Percentiles rank a stretch among this genome's conserved stretches.
Evolutionary conservation across 257 asterid genomes (phyloP).

Genomic region (Petrea volubilis): DNA sequence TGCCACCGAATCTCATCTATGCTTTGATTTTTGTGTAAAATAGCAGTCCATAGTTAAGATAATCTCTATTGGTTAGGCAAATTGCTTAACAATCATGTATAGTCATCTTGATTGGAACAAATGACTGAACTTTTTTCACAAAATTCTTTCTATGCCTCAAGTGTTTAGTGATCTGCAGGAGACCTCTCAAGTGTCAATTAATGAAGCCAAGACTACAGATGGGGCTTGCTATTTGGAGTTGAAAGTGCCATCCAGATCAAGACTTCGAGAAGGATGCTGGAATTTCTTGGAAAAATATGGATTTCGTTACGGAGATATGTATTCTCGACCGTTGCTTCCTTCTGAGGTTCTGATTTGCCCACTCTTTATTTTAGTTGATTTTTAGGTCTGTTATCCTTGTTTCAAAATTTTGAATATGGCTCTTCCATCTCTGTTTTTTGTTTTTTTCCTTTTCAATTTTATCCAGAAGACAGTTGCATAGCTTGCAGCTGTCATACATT

Average conservation of each 20-base stretch:
- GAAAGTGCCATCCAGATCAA: slow-evolving; percentile 64
- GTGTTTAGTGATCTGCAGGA: slow-evolving; percentile 55
- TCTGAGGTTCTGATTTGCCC: slow-evolving; percentile 62
- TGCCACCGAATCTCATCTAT: neutral
- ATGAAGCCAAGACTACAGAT: slow-evolving; percentile 63
- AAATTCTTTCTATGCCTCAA: slow-evolving; percentile 17
- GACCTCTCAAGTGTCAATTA: slow-evolving; percentile 57
- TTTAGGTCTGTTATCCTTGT: slow-evolving; percentile 7
- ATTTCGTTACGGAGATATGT: slow-evolving; percentile 59
- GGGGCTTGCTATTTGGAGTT: slow-evolving; percentile 79
- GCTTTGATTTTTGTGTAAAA: neutral
- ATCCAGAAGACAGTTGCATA: neutral
- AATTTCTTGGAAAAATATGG: slow-evolving; percentile 79
- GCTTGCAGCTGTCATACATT: neutral
- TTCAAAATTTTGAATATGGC: neutral
- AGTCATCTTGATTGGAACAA: slow-evolving; percentile 6
- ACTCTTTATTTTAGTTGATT: slow-evolving; percentile 6
- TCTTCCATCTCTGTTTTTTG: neutral
- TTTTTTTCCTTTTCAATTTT: neutral
- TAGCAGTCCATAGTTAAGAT: neutral
- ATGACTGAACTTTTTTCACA: neutral
- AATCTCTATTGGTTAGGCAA: slow-evolving; percentile 2
- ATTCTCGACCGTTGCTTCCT: slow-evolving; percentile 79
- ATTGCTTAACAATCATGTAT: neutral
- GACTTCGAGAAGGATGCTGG: slow-evolving; percentile 53